Conservation (phyloP, 108 stramenopile species). For the Cyclotella cryptica region DNA sequence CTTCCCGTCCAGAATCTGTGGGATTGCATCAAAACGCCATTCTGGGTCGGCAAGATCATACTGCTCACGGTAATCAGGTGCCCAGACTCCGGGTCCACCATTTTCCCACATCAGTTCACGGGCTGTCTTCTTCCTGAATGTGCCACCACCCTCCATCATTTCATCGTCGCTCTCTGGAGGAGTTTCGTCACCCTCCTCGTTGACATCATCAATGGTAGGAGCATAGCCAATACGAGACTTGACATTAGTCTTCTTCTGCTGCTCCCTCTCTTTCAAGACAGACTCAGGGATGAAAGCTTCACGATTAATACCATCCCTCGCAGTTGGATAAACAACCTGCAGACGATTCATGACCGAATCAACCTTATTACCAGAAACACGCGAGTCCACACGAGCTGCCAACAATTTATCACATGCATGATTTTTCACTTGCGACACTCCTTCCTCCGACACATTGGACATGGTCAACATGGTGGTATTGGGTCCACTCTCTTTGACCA, state of each 20-base stretch:
- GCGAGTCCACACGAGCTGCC: slow-evolving; percentile 90
- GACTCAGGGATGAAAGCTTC: slow-evolving; percentile 91
- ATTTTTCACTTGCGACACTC: slow-evolving; percentile 91
- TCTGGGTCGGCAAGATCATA: slow-evolving; percentile 94
- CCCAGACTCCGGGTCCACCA: slow-evolving; percentile 98
- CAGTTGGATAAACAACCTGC: slow-evolving; percentile 93
- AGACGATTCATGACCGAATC: slow-evolving; percentile 96
- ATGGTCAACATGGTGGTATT: slow-evolving; percentile 92
- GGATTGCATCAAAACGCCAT: slow-evolving; percentile 95
- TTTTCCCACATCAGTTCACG: slow-evolving; percentile 97
- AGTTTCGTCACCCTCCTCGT: slow-evolving; percentile 56
- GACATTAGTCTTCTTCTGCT: slow-evolving; percentile 54
- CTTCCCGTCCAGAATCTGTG: slow-evolving; percentile 99
- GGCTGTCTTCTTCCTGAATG: slow-evolving; percentile 80
- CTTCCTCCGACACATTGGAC: slow-evolving; percentile 95
- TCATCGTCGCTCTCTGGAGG: slow-evolving; percentile 49
- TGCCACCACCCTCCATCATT: slow-evolving; percentile 48
- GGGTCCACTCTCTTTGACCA: slow-evolving; percentile 65
- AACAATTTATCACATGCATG: slow-evolving; percentile 96
- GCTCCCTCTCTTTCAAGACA: slow-evolving; percentile 78
- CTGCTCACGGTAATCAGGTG: slow-evolving; percentile 93
- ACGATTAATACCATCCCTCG: slow-evolving; percentile 89
- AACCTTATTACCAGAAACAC: slow-evolving; percentile 91
- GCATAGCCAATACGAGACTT: slow-evolving; percentile 79
- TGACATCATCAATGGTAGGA: slow-evolving; percentile 61